Conservation (phyloP, 495 filamentous ascomycete genomes). For the Talaromyces nanjingensis region DNA sequence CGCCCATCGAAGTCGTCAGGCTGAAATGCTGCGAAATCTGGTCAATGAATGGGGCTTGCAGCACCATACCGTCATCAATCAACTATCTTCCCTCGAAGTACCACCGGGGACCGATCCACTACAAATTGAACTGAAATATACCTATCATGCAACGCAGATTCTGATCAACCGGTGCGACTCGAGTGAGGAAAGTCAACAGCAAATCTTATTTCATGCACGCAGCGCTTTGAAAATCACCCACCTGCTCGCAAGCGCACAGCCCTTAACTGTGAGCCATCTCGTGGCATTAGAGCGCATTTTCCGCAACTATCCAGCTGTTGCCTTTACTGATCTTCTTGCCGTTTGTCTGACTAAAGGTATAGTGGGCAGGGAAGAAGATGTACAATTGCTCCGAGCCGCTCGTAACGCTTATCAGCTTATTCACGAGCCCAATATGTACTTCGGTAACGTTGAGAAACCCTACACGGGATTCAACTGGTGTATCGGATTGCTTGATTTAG, state of each 20-base stretch:
- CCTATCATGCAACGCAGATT: not conserved
- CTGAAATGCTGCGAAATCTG: not conserved
- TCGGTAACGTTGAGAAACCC: not conserved
- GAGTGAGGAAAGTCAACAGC: not conserved
- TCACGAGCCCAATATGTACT: not conserved
- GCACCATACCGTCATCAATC: conserved; percentile 1
- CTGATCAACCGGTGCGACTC: not conserved
- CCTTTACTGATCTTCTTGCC: not conserved
- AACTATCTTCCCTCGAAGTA: not conserved
- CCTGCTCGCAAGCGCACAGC: not conserved
- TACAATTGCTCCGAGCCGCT: not conserved
- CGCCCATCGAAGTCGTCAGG: not conserved
- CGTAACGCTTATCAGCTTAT: not conserved
- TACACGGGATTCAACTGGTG: not conserved
- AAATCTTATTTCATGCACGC: not conserved
- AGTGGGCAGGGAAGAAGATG: not conserved
- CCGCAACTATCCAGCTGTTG: not conserved
- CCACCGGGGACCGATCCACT: not conserved
- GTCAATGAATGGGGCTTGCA: conserved; percentile 1
- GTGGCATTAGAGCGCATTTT: not conserved
- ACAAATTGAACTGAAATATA: conserved; percentile 1
- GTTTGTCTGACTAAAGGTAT: not conserved
- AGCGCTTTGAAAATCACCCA: not conserved
- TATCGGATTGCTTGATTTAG: not conserved
- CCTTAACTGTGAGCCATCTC: not conserved